phyloP scores from a whole-genome alignment of 179 eudicot species.

The Silene noctiflora region DNA sequence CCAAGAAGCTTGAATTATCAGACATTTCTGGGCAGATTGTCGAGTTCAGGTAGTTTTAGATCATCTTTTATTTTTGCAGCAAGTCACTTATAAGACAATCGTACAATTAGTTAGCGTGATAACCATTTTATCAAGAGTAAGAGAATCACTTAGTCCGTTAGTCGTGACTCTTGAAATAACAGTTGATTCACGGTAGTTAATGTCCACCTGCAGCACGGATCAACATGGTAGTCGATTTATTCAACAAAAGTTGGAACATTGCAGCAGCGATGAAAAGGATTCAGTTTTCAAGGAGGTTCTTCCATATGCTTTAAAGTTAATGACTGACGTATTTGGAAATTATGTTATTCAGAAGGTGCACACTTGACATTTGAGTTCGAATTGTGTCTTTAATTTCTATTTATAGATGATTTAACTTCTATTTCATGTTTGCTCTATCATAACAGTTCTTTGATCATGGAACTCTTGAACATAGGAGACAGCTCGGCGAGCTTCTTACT shows the following conservation, averaged over 20 bases:
- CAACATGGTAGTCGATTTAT: conserved; percentile 95
- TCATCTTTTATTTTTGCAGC: neutral
- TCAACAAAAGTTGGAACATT: conserved; percentile 82
- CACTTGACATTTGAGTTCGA: neutral
- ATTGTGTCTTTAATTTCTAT: neutral
- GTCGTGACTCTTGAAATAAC: neutral
- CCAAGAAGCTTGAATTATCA: conserved; percentile 60
- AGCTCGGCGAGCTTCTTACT: conserved; percentile 63
- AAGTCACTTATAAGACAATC: neutral
- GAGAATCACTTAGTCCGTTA: too few species aligned
- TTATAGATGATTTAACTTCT: neutral
- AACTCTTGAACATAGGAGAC: conserved; percentile 66
- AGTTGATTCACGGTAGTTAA: neutral
- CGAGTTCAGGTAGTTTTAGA: conserved; percentile 59
- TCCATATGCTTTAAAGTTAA: conserved; percentile 71
- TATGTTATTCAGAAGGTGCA: conserved; percentile 92
- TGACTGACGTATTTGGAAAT: conserved; percentile 91
- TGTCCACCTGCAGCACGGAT: conserved; percentile 56
- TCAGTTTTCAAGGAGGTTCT: conserved; percentile 74
- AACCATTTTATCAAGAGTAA: too few species aligned
- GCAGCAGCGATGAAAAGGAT: conserved; percentile 62
- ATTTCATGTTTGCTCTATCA: conserved; percentile 15
- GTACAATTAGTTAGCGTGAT: too few species aligned
- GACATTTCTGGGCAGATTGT: conserved; percentile 74
- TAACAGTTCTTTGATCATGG: conserved; percentile 87